Percentiles rank a stretch among this genome's conserved stretches.
Conservation (phyloP, 805 yeast species). For the Sugiyamaella marilandica region DNA sequence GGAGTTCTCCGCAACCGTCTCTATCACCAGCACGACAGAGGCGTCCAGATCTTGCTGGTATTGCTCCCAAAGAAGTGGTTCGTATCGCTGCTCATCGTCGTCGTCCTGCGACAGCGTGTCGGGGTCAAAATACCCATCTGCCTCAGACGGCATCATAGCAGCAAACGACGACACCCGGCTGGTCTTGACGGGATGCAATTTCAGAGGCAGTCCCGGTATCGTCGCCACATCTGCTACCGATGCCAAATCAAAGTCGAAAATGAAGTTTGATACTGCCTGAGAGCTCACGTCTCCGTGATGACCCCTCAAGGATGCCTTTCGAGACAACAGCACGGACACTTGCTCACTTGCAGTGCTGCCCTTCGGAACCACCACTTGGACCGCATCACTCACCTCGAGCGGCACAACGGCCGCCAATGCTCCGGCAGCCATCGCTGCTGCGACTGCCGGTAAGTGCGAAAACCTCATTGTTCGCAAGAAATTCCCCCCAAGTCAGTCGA, state of each 20-base stretch:
- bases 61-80: slow-evolving; percentile 15
- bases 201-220: slow-evolving; percentile 19
- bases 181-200: slow-evolving; percentile 13
- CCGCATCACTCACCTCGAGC: background rate
- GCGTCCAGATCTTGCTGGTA: slow-evolving; percentile 5
- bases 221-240: slow-evolving; percentile 11
- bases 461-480: background rate
- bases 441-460: background rate
- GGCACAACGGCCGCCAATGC: background rate
- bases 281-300: background rate
- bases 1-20: background rate
- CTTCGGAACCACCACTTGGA: background rate
- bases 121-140: slow-evolving; percentile 12
- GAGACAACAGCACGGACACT: background rate
- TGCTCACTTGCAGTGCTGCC: background rate
- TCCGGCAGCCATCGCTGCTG: background rate
- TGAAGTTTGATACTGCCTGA: slow-evolving; percentile 9
- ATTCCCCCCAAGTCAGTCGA: background rate
- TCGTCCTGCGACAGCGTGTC: slow-evolving; percentile 8
- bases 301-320: background rate
- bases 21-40: slow-evolving; percentile 5
- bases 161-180: slow-evolving; percentile 15
- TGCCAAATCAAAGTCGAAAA: slow-evolving; percentile 14
- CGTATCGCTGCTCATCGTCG: slow-evolving; percentile 16
- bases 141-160: slow-evolving; percentile 14